Percentiles rank a stretch among this genome's conserved stretches.
Evolutionary conservation across 163 green algal genomes (phyloP).

Genomic region (Chlamydomonas reinhardtii): DNA sequence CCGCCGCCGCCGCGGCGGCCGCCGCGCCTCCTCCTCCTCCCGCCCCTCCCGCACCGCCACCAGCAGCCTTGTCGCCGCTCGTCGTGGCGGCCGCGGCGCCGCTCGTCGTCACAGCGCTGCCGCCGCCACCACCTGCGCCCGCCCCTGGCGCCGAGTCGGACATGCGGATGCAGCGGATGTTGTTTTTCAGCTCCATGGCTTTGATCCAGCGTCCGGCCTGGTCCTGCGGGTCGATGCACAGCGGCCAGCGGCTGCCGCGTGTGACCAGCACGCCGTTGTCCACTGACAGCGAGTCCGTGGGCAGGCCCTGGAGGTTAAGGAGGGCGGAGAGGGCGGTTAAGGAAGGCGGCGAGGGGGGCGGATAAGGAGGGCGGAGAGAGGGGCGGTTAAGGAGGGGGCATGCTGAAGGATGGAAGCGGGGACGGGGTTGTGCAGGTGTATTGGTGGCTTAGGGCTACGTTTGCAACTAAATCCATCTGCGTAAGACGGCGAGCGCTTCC

Average conservation of each 20-base stretch:
- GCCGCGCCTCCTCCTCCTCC: background rate
- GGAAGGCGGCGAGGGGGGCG: too few relatives aligned
- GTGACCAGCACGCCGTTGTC: constrained; percentile 86
- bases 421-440: too few relatives aligned
- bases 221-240: constrained; percentile 86
- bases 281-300: constrained; percentile 77
- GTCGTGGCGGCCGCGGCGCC: background rate
- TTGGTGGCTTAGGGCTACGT: too few relatives aligned
- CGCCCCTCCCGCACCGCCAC: background rate
- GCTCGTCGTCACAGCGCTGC: too few relatives aligned
- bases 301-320: constrained; percentile 72
- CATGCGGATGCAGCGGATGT: constrained; percentile 76
- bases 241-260: constrained; percentile 79
- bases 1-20: background rate
- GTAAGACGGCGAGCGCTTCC: too few relatives aligned
- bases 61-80: background rate
- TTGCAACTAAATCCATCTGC: too few relatives aligned
- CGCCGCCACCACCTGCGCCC: background rate
- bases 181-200: constrained; percentile 77
- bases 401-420: too few relatives aligned
- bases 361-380: too few relatives aligned
- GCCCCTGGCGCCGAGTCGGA: constrained; percentile 61
- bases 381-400: too few relatives aligned
- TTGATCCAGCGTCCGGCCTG: constrained; percentile 84
- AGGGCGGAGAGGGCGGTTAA: background rate